Conservation (phyloP, 2,329 filamentous ascomycete genomes). For the Fusarium praegraminearum region DNA sequence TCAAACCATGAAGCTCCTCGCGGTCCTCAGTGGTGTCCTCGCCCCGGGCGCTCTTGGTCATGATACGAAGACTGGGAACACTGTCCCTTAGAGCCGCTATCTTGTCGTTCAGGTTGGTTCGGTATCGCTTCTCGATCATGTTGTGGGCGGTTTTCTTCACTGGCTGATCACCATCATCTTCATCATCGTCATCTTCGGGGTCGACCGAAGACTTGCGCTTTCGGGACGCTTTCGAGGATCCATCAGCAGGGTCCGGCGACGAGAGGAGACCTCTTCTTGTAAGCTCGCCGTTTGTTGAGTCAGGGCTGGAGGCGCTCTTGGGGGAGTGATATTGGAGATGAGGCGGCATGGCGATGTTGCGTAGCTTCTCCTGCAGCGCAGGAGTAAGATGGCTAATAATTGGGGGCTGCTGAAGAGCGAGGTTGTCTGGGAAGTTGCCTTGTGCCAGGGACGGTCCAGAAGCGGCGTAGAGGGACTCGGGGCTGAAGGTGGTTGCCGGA, state of each 20-base stretch:
- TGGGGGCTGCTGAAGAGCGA: constrained; percentile 47
- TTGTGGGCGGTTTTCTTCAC: constrained; percentile 96
- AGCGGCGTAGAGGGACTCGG: constrained; percentile 52
- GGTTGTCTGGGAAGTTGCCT: constrained; percentile 50
- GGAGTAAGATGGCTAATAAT: constrained; percentile 60
- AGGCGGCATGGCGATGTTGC: constrained; percentile 73
- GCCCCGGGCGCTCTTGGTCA: constrained; percentile 77
- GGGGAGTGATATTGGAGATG: constrained; percentile 71
- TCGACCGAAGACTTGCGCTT: constrained; percentile 78
- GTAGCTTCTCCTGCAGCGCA: constrained; percentile 70
- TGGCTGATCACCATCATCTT: constrained; percentile 67
- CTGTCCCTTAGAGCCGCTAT: constrained; percentile 92
- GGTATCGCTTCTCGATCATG: constrained; percentile 97
- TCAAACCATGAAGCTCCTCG: constrained; percentile 79
- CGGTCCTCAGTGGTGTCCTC: constrained; percentile 79
- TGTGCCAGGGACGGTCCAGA: constrained; percentile 43
- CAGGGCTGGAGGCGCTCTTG: constrained; percentile 68
- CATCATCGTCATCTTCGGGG: constrained; percentile 61
- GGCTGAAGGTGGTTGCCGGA: constrained; percentile 52
- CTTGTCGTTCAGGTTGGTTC: constrained; percentile 97
- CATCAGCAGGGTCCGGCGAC: constrained; percentile 67
- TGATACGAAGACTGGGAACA: constrained; percentile 88
- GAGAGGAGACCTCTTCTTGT: constrained; percentile 63
- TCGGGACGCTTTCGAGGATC: constrained; percentile 63
- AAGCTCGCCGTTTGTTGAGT: constrained; percentile 63